Base-by-base conservation (phyloP, 306 rosid genomes). In the Gillenia trifoliata region DNA sequence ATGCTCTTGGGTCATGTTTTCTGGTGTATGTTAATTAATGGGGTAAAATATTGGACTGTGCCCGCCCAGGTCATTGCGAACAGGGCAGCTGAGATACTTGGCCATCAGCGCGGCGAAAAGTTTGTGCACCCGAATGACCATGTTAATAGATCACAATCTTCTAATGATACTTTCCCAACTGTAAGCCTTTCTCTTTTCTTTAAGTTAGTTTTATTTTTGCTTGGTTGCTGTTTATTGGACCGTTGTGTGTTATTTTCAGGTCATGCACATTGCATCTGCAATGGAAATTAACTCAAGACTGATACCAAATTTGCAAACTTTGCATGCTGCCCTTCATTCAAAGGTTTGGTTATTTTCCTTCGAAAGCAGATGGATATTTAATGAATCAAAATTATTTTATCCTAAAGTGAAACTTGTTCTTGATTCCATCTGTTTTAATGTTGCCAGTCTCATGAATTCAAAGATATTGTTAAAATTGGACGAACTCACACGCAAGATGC, bases 401-500 rank as follows among this genome's bases (percentile, higher is more conserved):
- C 45, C 6, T 57, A 5, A 23, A 56, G 23, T 8, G 67, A 12
- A 41, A 25, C 43, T 23, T 67, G 33, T 19, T 62, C 4, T 20
- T 63, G 52, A 74, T 68, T 47, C 31, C 33, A 26, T 70, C n/a
- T 62, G 11, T 71, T 28, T 4, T 67, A 41, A 65, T 71, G 55
- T 70, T 69, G 74, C 72, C 92, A 95, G 99, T 86, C 99, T 23
- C 68, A 84, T 22, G 99, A 95, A 81, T 95, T 95, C 87, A 90
- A 85, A 81, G 98, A 95, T 77, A 95, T 95, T 56, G 97, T 92
- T 76, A 95, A 95, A 88, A 95, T 95, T 74, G 99, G 99, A 28
- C 96, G 98, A 54, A 95, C 99, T 50, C 99, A 95, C 84, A 92
- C 97, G 38, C 99, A 95, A 85, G 99, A 95, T 80, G 99, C 99